Conservation (phyloP, 129 eudicot species). For the Escallonia rubra region DNA sequence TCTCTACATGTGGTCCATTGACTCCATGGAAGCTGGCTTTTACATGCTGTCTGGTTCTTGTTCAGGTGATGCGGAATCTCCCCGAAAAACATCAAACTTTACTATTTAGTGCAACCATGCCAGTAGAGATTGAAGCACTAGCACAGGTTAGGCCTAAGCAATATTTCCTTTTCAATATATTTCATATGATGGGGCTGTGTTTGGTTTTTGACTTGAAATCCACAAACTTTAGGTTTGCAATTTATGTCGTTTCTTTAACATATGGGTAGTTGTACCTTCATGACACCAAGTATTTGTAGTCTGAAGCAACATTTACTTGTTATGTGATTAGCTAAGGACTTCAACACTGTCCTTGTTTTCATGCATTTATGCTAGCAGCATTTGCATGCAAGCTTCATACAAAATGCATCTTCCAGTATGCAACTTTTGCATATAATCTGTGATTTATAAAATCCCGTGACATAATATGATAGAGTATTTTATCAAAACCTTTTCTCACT, state of each 20-base stretch:
- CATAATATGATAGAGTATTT: not conserved
- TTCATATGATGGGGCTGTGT: not conserved
- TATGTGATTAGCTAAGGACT: not conserved
- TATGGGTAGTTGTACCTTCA: not conserved
- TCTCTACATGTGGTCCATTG: not conserved
- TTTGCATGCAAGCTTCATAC: not conserved
- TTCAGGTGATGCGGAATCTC: slow-evolving; percentile 77
- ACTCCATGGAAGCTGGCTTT: not conserved
- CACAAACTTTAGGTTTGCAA: no score
- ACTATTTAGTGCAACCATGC: slow-evolving; percentile 89
- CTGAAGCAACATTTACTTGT: not conserved
- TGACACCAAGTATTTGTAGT: not conserved
- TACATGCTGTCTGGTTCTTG: not conserved
- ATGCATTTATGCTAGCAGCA: not conserved
- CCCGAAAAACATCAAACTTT: slow-evolving; percentile 75
- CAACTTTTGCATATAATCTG: not conserved
- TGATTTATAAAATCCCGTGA: not conserved
- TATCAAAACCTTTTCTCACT: slow-evolving; percentile 4
- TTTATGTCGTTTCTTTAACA: no score
- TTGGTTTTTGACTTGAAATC: not conserved
- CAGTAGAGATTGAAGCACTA: slow-evolving; percentile 82
- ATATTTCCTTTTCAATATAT: not conserved
- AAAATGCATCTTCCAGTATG: not conserved
- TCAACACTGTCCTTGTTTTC: not conserved
- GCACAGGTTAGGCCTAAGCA: slow-evolving; percentile 51